Evolutionary conservation across 805 yeast genomes (phyloP).

Genomic region (Cyberlindnera bimundalis): DNA sequence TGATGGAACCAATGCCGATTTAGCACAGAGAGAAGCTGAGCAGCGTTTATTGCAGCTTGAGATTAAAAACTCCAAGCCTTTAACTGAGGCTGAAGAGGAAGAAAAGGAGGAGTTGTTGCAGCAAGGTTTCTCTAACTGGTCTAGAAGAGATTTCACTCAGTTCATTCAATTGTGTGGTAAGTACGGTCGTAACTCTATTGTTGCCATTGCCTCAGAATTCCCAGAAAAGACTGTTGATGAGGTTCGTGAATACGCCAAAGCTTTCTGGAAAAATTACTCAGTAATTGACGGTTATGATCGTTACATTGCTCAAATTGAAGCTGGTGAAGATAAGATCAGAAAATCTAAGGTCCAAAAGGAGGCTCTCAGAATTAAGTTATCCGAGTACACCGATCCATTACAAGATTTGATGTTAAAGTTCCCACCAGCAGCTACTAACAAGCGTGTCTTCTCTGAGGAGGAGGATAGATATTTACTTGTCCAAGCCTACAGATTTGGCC

Average conservation of each 20-base stretch:
- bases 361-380: conserved; percentile 70
- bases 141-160: conserved; percentile 81
- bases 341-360: conserved; percentile 70
- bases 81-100: conserved; percentile 77
- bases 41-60: conserved; percentile 61
- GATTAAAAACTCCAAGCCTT: conserved; percentile 70
- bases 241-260: conserved; percentile 68
- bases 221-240: conserved; percentile 75
- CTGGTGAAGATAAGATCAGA: conserved; percentile 81
- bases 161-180: conserved; percentile 72
- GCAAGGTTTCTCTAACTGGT: conserved; percentile 81
- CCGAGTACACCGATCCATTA: conserved; percentile 69
- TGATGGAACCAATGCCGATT: conserved; percentile 45
- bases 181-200: conserved; percentile 74
- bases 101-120: conserved; percentile 54
- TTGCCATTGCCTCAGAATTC: conserved; percentile 71
- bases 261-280: conserved; percentile 75
- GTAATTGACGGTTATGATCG: conserved; percentile 89
- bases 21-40: conserved; percentile 38
- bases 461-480: conserved; percentile 87
- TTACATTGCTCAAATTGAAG: conserved; percentile 74
- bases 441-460: conserved; percentile 75
- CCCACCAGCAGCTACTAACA: conserved; percentile 67
- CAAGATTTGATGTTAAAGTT: conserved; percentile 68
- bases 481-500: conserved; percentile 74